Percentiles rank a stretch among this genome's conserved stretches.
phyloP scores from a whole-genome alignment of 371 early-diverging fungal species.

The Apophysomyces sp. region DNA sequence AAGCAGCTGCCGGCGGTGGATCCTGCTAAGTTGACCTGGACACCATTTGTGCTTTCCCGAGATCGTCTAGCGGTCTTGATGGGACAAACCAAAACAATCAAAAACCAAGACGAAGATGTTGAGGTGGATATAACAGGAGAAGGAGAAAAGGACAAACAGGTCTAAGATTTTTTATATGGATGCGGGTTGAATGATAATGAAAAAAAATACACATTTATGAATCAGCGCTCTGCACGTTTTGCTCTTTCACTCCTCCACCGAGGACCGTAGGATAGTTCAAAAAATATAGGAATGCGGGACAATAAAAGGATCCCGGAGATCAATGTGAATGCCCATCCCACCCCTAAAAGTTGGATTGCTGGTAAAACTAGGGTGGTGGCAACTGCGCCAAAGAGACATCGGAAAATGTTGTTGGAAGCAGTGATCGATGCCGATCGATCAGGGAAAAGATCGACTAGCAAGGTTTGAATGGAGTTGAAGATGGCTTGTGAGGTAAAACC shows the following conservation, averaged over 20 bases:
- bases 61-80: slow-evolving; percentile 32
- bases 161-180: slow-evolving; percentile 5
- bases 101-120: slow-evolving; percentile 16
- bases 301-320: slow-evolving; percentile 27
- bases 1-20: slow-evolving; percentile 50
- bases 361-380: slow-evolving; percentile 32
- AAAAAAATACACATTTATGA: not conserved
- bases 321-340: slow-evolving; percentile 39
- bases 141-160: not conserved
- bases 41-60: slow-evolving; percentile 58
- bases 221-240: slow-evolving; percentile 11
- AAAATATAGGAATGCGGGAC: slow-evolving; percentile 21
- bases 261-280: slow-evolving; percentile 31
- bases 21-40: slow-evolving; percentile 62
- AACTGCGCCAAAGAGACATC: slow-evolving; percentile 37
- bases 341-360: slow-evolving; percentile 21
- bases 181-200: slow-evolving; percentile 1
- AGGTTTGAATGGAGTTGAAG: slow-evolving; percentile 36
- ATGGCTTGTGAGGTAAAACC: slow-evolving; percentile 27
- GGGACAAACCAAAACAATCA: slow-evolving; percentile 22
- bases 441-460: slow-evolving; percentile 45
- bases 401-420: slow-evolving; percentile 39
- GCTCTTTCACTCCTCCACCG: slow-evolving; percentile 28
- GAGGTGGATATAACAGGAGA: slow-evolving; percentile 16
- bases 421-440: slow-evolving; percentile 36